These are phyloP conservation scores for Chaetoceros tenuissimus DNA, from an alignment of 108 stramenopile species.

Conservation along the genomic window DNA sequence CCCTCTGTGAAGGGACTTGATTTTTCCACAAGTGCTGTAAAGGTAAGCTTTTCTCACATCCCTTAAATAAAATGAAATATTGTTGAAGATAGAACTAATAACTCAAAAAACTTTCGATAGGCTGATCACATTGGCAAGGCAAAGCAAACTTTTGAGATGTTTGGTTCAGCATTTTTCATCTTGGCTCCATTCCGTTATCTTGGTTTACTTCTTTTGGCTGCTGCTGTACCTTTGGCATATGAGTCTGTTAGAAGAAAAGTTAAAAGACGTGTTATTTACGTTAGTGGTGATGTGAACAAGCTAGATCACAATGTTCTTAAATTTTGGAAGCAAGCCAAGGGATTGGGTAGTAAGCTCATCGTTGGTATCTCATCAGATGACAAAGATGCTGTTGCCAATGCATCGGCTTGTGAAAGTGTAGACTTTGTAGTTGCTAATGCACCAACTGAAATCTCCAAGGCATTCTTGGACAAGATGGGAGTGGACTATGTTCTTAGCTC, in stretches of 20 bases:
- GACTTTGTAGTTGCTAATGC: slow-evolving; percentile 44
- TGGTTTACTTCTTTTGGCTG: slow-evolving; percentile 21
- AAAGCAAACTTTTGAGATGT: slow-evolving; percentile 49
- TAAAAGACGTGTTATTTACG: slow-evolving; percentile 35
- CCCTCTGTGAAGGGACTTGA: slow-evolving; percentile 35
- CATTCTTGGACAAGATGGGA: slow-evolving; percentile 31
- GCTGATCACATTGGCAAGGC: slow-evolving; percentile 49
- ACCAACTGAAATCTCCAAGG: slow-evolving; percentile 31
- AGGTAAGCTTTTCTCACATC: too few species aligned
- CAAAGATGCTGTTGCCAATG: slow-evolving; percentile 36
- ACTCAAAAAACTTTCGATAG: slow-evolving; percentile 1
- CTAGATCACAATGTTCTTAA: slow-evolving; percentile 31
- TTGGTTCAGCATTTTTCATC: slow-evolving; percentile 41
- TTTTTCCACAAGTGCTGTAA: slow-evolving; percentile 41
- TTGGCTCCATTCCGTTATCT: slow-evolving; percentile 19
- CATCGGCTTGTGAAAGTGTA: slow-evolving; percentile 25
- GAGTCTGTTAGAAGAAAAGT: slow-evolving; percentile 49
- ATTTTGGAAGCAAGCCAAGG: slow-evolving; percentile 46
- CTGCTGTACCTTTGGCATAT: slow-evolving; percentile 42
- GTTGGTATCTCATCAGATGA: slow-evolving; percentile 35
- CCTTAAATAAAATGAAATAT: too few species aligned
- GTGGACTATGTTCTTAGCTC: slow-evolving; percentile 30
- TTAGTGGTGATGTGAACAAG: slow-evolving; percentile 10
- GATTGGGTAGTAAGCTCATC: slow-evolving; percentile 34
- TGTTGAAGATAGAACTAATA: too few species aligned